These are phyloP conservation scores for Teunomyces funiuensis DNA, from an alignment of 805 yeast genomes.

Conservation along the genomic window DNA sequence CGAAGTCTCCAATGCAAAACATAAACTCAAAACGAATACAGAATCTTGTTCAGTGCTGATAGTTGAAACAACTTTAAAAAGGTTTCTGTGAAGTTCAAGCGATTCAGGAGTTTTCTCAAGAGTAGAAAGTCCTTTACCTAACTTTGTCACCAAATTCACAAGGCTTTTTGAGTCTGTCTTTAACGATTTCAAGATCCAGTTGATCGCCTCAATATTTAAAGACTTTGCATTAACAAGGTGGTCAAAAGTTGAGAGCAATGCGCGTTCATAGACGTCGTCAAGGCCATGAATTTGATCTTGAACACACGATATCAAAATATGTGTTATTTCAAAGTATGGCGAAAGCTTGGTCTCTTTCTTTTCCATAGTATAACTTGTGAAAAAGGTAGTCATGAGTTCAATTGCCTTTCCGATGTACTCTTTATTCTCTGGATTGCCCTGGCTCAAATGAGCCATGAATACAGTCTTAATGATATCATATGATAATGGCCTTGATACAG, in stretches of 20 bases:
- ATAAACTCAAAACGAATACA: conserved; percentile 16
- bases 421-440: conserved; percentile 30
- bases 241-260: background rate
- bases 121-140: conserved; percentile 11
- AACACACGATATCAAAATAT: background rate
- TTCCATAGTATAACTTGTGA: conserved; percentile 7
- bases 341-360: background rate
- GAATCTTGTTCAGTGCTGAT: conserved; percentile 15
- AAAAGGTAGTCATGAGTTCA: conserved; percentile 13
- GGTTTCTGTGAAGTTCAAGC: conserved; percentile 14
- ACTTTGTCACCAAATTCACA: conserved; percentile 5
- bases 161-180: conserved; percentile 10
- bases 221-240: background rate
- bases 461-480: conserved; percentile 24
- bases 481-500: conserved; percentile 4
- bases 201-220: background rate
- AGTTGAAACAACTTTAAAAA: conserved; percentile 27
- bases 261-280: background rate
- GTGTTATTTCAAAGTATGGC: conserved; percentile 3
- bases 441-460: conserved; percentile 42
- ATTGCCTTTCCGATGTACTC: conserved; percentile 20
- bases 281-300: background rate
- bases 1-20: conserved; percentile 8
- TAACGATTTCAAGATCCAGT: conserved; percentile 33
- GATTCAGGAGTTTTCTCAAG: conserved; percentile 7